phyloP scores from a whole-genome alignment of 2,329 filamentous ascomycete genomes.

The Pyrenophora seminiperda region DNA sequence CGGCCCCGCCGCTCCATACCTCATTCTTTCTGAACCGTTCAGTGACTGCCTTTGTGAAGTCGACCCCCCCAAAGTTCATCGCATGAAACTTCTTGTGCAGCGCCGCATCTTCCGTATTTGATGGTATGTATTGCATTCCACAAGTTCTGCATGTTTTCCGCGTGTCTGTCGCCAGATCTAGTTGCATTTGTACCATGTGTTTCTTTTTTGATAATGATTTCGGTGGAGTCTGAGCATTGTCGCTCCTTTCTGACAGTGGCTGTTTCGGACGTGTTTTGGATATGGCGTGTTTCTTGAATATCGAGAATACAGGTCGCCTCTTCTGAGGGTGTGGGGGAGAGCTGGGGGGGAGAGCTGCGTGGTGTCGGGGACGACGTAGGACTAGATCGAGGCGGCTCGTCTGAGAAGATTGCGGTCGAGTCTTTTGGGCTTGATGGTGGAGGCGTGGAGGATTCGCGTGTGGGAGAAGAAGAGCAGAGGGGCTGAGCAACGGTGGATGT shows the following conservation, averaged over 20 bases:
- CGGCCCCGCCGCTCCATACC: conserved; percentile 53
- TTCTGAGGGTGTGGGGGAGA: conserved; percentile 31
- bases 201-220: conserved; percentile 38
- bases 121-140: conserved; percentile 70
- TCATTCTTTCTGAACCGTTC: conserved; percentile 58
- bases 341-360: conserved; percentile 23
- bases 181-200: conserved; percentile 63
- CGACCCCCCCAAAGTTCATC: conserved; percentile 64
- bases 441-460: conserved; percentile 18
- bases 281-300: conserved; percentile 45
- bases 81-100: conserved; percentile 69
- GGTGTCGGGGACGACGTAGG: conserved; percentile 41
- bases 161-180: conserved; percentile 62
- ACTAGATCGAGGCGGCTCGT: conserved; percentile 43
- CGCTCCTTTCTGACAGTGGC: conserved; percentile 32
- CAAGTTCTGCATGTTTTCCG: conserved; percentile 64
- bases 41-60: conserved; percentile 64
- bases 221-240: conserved; percentile 43
- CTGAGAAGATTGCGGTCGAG: conserved; percentile 48
- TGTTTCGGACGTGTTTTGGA: conserved; percentile 18
- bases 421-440: conserved; percentile 42
- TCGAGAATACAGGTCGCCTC: conserved; percentile 58
- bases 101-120: conserved; percentile 64
- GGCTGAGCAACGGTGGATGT: background rate
- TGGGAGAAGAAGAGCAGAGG: conserved; percentile 5